Base-by-base conservation (phyloP, 345 rosid species). In the Brassica rapa region DNA sequence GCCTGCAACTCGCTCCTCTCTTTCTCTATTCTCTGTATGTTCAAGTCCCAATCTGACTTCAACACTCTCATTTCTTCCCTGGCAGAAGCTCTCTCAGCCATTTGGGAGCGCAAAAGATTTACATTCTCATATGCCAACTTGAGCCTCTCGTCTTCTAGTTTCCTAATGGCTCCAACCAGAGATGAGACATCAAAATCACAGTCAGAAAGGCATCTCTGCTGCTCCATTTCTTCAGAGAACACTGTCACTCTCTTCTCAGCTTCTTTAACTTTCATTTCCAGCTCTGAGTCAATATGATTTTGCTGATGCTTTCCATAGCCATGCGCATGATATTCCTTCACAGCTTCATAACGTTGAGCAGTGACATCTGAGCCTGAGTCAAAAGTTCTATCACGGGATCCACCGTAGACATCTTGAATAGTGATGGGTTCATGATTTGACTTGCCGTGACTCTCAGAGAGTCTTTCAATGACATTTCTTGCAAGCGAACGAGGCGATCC, bases 401-500 rank as follows among this genome's bases (percentile, higher is more conserved):
- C 89, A 75, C 86, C 82, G 75, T 91, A 90, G 72, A 93, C 78
- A 81, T 90, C 97, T 83, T 91, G 93, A 67, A 89, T 72, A 27
- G 98, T 93, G 78, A 91, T 90, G 4, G 99, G 99, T 73, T 80
- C 59, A 55, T 86, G 86, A 73, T 72, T 77, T 69, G 89, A 77
- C 75, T 81, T 89, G 66, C 79, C 84, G 76, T 80, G 83, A 56
- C 85, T 81, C 82, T 87, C 89, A 35, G 95, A 86, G 78, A 93
- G 94, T 79, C 92, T 90, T 84, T 90, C 95, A 57, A 96, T 81
- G 73, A 93, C 99, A 83, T 81, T 88, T 83, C 86, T 93, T 70
- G 99, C 99, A 78, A 90, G 87, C 49, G 84, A 89, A 70, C 89
- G 78, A 14, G 99, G 96, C 29, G 97, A 93, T 80, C 89, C 91